phyloP scores from a whole-genome alignment of 495 filamentous ascomycete species.

The Alectoria sarmentosa region DNA sequence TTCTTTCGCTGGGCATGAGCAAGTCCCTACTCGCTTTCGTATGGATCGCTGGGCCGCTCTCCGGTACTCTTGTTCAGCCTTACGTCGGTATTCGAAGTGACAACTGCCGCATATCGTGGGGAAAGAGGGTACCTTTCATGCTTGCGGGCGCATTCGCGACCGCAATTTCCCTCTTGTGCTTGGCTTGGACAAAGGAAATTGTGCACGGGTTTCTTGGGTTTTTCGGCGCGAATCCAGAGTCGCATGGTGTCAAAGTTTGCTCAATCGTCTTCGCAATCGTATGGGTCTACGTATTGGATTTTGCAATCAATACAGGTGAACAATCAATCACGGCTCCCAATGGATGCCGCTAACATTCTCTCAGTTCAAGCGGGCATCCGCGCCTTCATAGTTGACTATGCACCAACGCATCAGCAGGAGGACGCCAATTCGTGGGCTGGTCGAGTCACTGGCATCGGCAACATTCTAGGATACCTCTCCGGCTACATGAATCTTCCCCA shows the following conservation, averaged over 20 bases:
- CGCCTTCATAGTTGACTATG: slow-evolving; percentile 86
- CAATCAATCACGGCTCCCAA: slow-evolving; percentile 2
- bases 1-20: slow-evolving; percentile 76
- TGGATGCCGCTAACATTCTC: slow-evolving; percentile 7
- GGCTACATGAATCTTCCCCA: slow-evolving; percentile 72
- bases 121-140: slow-evolving; percentile 87
- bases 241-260: slow-evolving; percentile 49
- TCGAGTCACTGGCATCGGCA: slow-evolving; percentile 71
- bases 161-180: slow-evolving; percentile 59
- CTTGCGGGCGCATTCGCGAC: slow-evolving; percentile 66
- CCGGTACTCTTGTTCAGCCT: slow-evolving; percentile 83
- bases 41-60: slow-evolving; percentile 88
- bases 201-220: slow-evolving; percentile 60
- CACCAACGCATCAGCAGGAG: slow-evolving; percentile 84
- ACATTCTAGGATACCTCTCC: slow-evolving; percentile 77
- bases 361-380: slow-evolving; percentile 80
- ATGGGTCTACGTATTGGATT: slow-evolving; percentile 79
- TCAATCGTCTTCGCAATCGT: slow-evolving; percentile 70
- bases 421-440: slow-evolving; percentile 83
- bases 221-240: slow-evolving; percentile 61
- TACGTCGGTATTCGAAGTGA: slow-evolving; percentile 89
- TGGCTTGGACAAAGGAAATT: slow-evolving; percentile 79
- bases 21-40: slow-evolving; percentile 90
- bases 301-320: slow-evolving; percentile 86
- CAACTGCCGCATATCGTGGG: slow-evolving; percentile 71